Evolutionary conservation across 805 yeast genomes (phyloP).

Genomic region (Kodamaea hsintzibuensis): DNA sequence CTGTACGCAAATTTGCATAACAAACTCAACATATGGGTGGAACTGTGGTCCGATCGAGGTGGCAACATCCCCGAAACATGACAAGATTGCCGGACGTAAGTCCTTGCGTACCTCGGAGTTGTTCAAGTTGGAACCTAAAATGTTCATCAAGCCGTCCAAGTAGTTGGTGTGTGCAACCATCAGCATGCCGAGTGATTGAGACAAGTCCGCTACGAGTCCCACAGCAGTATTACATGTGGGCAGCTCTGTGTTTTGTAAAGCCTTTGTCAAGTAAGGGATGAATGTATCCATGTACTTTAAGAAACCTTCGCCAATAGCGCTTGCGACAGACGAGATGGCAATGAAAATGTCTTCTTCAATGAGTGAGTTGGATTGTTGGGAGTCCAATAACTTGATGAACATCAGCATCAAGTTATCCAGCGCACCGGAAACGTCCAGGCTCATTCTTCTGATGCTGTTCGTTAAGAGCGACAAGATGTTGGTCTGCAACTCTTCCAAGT

Average conservation of each 20-base stretch:
- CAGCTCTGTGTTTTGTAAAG: slow-evolving; percentile 78
- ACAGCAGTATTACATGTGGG: slow-evolving; percentile 88
- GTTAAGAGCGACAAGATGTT: slow-evolving; percentile 78
- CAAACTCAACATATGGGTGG: slow-evolving; percentile 73
- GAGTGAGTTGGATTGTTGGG: slow-evolving; percentile 64
- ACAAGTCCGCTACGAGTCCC: slow-evolving; percentile 91
- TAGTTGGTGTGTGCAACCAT: slow-evolving; percentile 57
- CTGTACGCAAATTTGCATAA: slow-evolving; percentile 71
- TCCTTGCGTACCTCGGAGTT: slow-evolving; percentile 71
- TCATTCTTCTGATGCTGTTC: slow-evolving; percentile 80
- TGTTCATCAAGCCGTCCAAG: slow-evolving; percentile 78
- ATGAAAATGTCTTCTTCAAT: slow-evolving; percentile 94
- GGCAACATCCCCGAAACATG: slow-evolving; percentile 96
- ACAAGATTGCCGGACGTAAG: slow-evolving; percentile 80
- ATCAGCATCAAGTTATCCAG: slow-evolving; percentile 85
- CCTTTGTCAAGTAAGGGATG: slow-evolving; percentile 77
- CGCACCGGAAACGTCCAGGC: slow-evolving; percentile 60
- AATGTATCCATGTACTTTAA: slow-evolving; percentile 77
- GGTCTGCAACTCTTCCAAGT: slow-evolving; percentile 86
- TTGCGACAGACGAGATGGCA: slow-evolving; percentile 87
- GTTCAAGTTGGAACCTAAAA: slow-evolving; percentile 72
- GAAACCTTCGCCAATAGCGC: slow-evolving; percentile 72
- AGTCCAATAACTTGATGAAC: slow-evolving; percentile 65
- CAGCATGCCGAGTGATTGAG: slow-evolving; percentile 78
- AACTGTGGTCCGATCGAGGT: slow-evolving; percentile 80